These are phyloP conservation scores for Begonia fuchsioides DNA, from an alignment of 306 rosid genomes.

Conservation along the genomic window DNA sequence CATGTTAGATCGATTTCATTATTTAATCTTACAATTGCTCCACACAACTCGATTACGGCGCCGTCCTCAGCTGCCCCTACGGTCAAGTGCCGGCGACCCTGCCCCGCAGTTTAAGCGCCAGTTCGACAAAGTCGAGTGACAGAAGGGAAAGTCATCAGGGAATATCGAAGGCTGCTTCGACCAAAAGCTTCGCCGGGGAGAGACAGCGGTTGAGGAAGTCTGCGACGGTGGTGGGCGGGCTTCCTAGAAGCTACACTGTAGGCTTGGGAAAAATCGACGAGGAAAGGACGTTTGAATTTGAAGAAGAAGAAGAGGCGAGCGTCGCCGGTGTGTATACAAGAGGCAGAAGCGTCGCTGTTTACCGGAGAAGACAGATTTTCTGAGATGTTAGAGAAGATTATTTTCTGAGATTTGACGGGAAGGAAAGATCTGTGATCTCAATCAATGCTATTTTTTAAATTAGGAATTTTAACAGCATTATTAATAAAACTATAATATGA, in stretches of 20 bases:
- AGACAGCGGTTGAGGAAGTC: constrained; percentile 4
- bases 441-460: too few species aligned
- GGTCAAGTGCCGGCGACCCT: constrained; percentile 8
- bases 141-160: constrained; percentile 20
- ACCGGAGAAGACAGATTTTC: too few species aligned
- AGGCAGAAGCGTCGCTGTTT: constrained; percentile 37
- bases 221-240: not conserved
- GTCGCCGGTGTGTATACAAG: constrained; percentile 16
- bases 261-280: constrained; percentile 59
- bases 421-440: too few species aligned
- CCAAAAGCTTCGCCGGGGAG: not conserved
- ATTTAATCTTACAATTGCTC: too few species aligned
- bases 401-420: too few species aligned
- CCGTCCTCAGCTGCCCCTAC: constrained; percentile 21
- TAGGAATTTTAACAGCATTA: too few species aligned
- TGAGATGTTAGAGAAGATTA: too few species aligned
- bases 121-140: constrained; percentile 11
- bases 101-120: constrained; percentile 37
- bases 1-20: too few species aligned
- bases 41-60: constrained; percentile 8
- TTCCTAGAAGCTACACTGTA: constrained; percentile 28
- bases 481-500: too few species aligned
- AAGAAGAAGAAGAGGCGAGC: constrained; percentile 17
- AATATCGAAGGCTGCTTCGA: constrained; percentile 32
- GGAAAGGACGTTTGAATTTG: constrained; percentile 31